These are phyloP conservation scores for Glaciozyma antarctica DNA, from an alignment of 768 basidiomycete genomes.

Conservation along the genomic window DNA sequence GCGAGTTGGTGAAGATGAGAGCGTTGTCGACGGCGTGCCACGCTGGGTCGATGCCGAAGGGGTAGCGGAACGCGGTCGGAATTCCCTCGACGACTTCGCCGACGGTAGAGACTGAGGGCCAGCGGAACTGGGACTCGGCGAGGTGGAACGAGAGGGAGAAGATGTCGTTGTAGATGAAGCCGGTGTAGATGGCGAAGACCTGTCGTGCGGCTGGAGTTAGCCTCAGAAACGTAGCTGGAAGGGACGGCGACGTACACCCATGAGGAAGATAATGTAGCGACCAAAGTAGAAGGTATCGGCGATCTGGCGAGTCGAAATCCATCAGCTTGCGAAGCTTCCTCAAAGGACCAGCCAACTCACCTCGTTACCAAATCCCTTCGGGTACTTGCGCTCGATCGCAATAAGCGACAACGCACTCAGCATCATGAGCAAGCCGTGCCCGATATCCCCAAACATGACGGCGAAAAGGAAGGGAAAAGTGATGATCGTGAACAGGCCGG, in stretches of 20 bases:
- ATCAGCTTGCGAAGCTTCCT: neutral
- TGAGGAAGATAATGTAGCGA: conserved; percentile 94
- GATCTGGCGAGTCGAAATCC: conserved; percentile 47
- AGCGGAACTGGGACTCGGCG: conserved; percentile 84
- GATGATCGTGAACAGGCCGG: conserved; percentile 68
- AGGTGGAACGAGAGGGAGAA: conserved; percentile 81
- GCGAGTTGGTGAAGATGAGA: conserved; percentile 91
- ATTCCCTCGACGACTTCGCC: conserved; percentile 43
- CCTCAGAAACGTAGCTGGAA: neutral
- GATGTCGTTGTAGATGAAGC: conserved; percentile 96
- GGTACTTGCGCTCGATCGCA: conserved; percentile 66
- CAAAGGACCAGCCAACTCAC: conserved; percentile 2
- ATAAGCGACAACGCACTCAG: conserved; percentile 75
- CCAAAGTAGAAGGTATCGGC: conserved; percentile 85
- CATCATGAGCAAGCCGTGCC: conserved; percentile 79
- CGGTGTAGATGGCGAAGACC: conserved; percentile 55
- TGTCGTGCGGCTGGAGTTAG: neutral
- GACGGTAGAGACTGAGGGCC: conserved; percentile 48
- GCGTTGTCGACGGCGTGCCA: conserved; percentile 92
- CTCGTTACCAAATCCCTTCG: conserved; percentile 44
- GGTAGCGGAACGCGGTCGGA: conserved; percentile 64
- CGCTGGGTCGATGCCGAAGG: conserved; percentile 84
- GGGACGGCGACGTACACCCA: conserved; percentile 59
- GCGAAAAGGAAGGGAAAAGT: conserved; percentile 84
- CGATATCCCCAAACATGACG: conserved; percentile 99